Percentiles rank a stretch among this genome's conserved stretches.
Conservation (phyloP, 1,284 basidiomycete species). For the Laetiporus sulphureus region DNA sequence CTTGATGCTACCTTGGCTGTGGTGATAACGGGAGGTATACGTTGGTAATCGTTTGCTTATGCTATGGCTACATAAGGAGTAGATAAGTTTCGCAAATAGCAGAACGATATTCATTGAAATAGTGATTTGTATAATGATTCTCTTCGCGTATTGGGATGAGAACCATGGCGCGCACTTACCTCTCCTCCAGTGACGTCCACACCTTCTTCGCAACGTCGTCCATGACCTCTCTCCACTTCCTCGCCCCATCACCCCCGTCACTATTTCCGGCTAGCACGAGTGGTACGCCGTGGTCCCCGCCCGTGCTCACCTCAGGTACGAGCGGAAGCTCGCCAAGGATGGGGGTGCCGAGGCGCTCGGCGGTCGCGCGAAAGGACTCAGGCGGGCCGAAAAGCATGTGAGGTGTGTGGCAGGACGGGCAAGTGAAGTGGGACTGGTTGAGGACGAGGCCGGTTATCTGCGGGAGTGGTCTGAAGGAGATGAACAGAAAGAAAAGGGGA, state of each 20-base stretch:
- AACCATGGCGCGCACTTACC: no score
- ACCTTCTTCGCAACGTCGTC: background rate
- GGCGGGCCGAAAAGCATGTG: slow-evolving; percentile 82
- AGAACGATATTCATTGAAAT: no score
- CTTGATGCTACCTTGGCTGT: no score
- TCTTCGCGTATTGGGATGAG: no score
- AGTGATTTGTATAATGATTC: no score
- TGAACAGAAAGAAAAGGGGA: background rate
- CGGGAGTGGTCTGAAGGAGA: background rate
- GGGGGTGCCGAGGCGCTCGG: slow-evolving; percentile 52
- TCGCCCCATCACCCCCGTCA: background rate
- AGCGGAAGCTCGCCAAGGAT: slow-evolving; percentile 86
- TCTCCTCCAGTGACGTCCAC: no score
- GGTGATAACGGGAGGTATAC: no score
- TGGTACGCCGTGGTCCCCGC: slow-evolving; percentile 72
- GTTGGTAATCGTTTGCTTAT: no score
- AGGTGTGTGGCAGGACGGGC: slow-evolving; percentile 62
- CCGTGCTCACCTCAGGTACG: slow-evolving; percentile 67
- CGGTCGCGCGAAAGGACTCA: slow-evolving; percentile 58
- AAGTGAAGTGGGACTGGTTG: slow-evolving; percentile 90
- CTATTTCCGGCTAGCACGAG: slow-evolving; percentile 32
- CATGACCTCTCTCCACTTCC: background rate
- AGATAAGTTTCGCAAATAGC: no score
- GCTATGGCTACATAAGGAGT: no score
- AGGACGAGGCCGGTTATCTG: slow-evolving; percentile 87